Base-by-base conservation (phyloP, 257 asterid species). In the Paulownia fortunei region DNA sequence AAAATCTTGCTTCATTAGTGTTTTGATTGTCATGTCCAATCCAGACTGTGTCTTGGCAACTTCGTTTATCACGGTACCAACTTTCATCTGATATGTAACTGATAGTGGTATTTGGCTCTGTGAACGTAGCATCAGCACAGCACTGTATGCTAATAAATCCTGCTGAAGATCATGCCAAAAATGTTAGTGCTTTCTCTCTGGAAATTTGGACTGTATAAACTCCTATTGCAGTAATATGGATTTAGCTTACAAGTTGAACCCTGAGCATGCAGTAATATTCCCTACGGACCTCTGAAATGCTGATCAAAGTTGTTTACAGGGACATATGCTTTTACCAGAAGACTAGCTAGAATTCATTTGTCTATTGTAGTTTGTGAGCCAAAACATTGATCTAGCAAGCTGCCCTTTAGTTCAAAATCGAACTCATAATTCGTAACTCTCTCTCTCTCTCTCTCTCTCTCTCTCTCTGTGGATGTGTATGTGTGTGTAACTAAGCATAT, bases 101-200 rank as follows among this genome's bases (percentile, higher is more conserved):
- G 69, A 86, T 84, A 26, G 47, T 77, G 8, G 86, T 89, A 19
- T 42, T 41, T 32, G 71, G 62, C 4, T 86, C 89, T 6, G 39
- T 69, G 27, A 49, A 82, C 26, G 78, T 69, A 26, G 75, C 60
- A 34, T 51, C 72, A 8, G 87, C 85, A 59, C 94, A 87, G 54
- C 89, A 84, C 36, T 82, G 76, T 46, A 89, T 79, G 80, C 92
- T 89, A 23, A 87, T 18, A 81, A 83, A 87, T 70, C 85, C 94
- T 87, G 90, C 63, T 67, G 4, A 15, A 72, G 46, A 62, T 70
- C 30, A 67, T 42, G 61, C n/a, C 36, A 37, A 8, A 72, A 37
- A 19, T 32, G 65, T 62, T 12, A 72, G 41, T 62, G 23, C 16
- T 52, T 15, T 19, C 26, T n/a, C 49, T 74, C 23, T 30, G 6